Percentiles rank a stretch among this genome's conserved stretches.
Evolutionary conservation across 1,284 basidiomycete genomes (phyloP).

Genomic region (Rhizoctonia solani): DNA sequence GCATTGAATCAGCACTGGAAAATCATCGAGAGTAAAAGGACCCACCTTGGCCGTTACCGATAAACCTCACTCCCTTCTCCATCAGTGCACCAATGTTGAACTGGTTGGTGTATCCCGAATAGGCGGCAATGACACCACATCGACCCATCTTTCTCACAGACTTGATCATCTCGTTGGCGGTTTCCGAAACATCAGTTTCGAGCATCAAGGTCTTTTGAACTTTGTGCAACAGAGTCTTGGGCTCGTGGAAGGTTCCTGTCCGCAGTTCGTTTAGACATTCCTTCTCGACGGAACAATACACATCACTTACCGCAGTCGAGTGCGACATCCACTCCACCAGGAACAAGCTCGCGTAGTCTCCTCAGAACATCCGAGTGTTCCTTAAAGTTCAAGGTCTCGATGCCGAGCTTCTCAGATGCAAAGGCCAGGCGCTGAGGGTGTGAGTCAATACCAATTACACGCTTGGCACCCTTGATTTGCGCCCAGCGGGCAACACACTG

Average conservation of each 20-base stretch:
- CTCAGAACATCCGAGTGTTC: slow-evolving; percentile 60
- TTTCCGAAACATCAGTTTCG: slow-evolving; percentile 77
- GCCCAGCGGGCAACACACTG: slow-evolving; percentile 65
- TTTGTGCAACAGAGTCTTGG: slow-evolving; percentile 67
- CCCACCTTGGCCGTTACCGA: slow-evolving; percentile 63
- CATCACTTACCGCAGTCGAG: slow-evolving; percentile 52
- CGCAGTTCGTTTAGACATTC: not conserved
- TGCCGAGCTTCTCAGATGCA: slow-evolving; percentile 58
- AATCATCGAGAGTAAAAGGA: not conserved
- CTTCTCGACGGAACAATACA: not conserved
- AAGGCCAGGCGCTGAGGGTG: slow-evolving; percentile 65
- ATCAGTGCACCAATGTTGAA: slow-evolving; percentile 78
- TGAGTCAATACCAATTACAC: slow-evolving; percentile 73
- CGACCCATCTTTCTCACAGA: slow-evolving; percentile 67
- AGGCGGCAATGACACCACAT: slow-evolving; percentile 65
- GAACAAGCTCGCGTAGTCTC: slow-evolving; percentile 63
- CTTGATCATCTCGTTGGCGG: slow-evolving; percentile 69
- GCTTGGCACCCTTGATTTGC: slow-evolving; percentile 67
- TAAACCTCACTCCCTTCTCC: slow-evolving; percentile 73
- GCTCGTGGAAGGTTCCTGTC: slow-evolving; percentile 67
- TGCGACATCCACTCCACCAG: slow-evolving; percentile 66
- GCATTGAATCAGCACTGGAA: slow-evolving; percentile 37
- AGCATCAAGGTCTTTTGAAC: slow-evolving; percentile 71
- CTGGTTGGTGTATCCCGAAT: slow-evolving; percentile 66
- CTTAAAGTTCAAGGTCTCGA: slow-evolving; percentile 69